Evolutionary conservation across 148 eudicot species (phyloP), one percentile per base, ranked within the genome.

Genomic region (Amaranthus cruentus): DNA sequence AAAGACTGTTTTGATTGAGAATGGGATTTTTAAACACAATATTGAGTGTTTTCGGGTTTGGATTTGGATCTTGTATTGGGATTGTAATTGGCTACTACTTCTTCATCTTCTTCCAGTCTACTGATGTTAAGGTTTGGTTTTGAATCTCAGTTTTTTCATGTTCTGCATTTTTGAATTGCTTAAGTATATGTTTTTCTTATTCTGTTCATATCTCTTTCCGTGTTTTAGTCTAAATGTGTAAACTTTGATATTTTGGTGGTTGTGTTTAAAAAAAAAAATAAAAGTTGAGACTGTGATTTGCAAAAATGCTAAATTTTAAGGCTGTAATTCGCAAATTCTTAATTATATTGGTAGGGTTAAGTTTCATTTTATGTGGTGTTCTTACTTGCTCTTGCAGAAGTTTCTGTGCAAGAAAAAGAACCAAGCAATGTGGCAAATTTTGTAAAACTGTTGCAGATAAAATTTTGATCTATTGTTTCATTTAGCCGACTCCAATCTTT

Each of bases 1-100:
- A 28, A 28, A 28, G 38, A 28, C 38, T 28, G 1, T 28, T 28
- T 28, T 28, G 73, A 80, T 70, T 77, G 61, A 50, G 72, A 68
- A 93, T 93, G 98, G 97, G 98, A 71, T 63, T 93, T 43, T 51
- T 93, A 62, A 90, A 93, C 81, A 79, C 90, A 9, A 55, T 91
- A 53, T 8, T 88, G 85, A 91, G 98, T 60, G 66, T 81, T 53
- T 78, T 83, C 51, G 98, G 98, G 83, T 93, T 93, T 88, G 98
- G 98, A 78, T 63, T 91, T 28, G 98, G 98, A 71, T 82, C 84
- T 48, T 61, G 77, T 44, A 28, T 91, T 78, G 98, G 98, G 46
- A 83, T 93, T 77, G 84, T 86, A 12, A 81, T 91, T 71, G 98
- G 98, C 52, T 93, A 93, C 71, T 93, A 78, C 57, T 72, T 89